phyloP scores from a whole-genome alignment of 768 basidiomycete genomes.

The Mrakia blollopis region DNA sequence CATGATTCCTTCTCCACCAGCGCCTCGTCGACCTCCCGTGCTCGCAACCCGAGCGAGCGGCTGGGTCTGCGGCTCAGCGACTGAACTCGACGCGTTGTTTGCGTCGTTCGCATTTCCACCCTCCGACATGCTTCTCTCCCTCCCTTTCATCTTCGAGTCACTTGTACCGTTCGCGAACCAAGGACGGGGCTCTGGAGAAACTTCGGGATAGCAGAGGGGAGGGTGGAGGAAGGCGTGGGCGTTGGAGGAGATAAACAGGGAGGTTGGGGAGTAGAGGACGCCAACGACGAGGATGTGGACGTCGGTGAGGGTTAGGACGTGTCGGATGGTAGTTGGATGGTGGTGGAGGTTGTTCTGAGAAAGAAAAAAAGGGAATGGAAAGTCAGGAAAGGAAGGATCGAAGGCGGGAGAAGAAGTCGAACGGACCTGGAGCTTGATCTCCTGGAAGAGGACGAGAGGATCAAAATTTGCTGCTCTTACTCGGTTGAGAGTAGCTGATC shows the following conservation, averaged over 20 bases:
- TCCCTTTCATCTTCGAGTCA: not conserved
- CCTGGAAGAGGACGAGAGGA: constrained; percentile 18
- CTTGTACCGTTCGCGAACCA: not conserved
- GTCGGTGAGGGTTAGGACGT: constrained; percentile 19
- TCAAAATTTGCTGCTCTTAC: constrained; percentile 9
- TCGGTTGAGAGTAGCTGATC: constrained; percentile 17
- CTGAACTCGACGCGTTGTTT: not conserved
- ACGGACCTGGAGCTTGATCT: constrained; percentile 13
- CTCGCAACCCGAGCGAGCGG: not conserved
- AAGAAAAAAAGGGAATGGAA: not conserved
- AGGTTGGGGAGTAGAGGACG: constrained; percentile 20
- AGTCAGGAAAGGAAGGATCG: not conserved
- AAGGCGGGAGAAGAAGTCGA: not conserved
- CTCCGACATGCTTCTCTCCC: constrained; percentile 4
- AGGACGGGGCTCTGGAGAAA: not conserved
- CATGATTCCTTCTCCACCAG: not conserved
- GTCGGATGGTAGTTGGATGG: constrained; percentile 12
- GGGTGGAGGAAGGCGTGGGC: constrained; percentile 27
- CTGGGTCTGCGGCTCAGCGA: not conserved
- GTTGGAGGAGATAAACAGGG: constrained; percentile 16
- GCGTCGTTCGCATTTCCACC: not conserved
- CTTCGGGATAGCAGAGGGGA: constrained; percentile 2
- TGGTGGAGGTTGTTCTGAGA: not conserved
- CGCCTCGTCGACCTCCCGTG: not conserved
- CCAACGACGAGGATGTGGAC: constrained; percentile 17